Percentiles rank a stretch among this genome's conserved stretches.
Evolutionary conservation across 2,329 filamentous ascomycete genomes (phyloP).

Genomic region (Huntiella abstrusa): DNA sequence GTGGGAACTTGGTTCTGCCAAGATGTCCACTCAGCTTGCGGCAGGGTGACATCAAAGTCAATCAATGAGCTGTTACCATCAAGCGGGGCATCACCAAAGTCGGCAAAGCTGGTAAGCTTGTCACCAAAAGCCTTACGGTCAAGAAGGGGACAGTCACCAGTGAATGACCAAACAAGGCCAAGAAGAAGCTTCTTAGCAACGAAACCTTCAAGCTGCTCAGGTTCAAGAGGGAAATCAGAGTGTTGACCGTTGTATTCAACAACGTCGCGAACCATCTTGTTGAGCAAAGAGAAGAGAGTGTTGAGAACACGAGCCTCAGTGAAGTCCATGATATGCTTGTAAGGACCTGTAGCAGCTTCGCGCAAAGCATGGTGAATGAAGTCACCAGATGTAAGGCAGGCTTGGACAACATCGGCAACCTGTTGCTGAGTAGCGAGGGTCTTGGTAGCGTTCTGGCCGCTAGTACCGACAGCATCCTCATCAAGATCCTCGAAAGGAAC

Average conservation of each 20-base stretch:
- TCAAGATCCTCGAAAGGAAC: constrained; percentile 88
- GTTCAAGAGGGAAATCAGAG: constrained; percentile 77
- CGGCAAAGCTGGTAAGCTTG: constrained; percentile 61
- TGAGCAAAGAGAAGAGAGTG: constrained; percentile 86
- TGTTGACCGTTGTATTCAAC: constrained; percentile 95
- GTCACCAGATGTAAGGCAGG: constrained; percentile 56
- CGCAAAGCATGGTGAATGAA: constrained; percentile 64
- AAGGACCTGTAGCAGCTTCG: constrained; percentile 46
- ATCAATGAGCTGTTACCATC: constrained; percentile 72
- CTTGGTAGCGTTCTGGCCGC: constrained; percentile 55
- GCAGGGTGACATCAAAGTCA: constrained; percentile 81
- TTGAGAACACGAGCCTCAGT: constrained; percentile 77
- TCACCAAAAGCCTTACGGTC: constrained; percentile 86
- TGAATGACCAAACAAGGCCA: constrained; percentile 85
- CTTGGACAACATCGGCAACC: constrained; percentile 60
- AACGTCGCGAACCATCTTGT: constrained; percentile 79
- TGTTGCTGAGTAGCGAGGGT: constrained; percentile 60
- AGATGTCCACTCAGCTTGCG: constrained; percentile 70
- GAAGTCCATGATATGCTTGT: constrained; percentile 97
- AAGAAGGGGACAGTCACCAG: constrained; percentile 74
- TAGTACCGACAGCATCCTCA: constrained; percentile 61
- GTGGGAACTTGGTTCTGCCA: constrained; percentile 93
- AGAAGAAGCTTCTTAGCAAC: constrained; percentile 87
- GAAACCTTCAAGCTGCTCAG: constrained; percentile 76
- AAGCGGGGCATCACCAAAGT: constrained; percentile 66